Evolutionary conservation across 306 rosid genomes (phyloP), one percentile per base, ranked within the genome.

Genomic region (Lathyrus tuberosus): DNA sequence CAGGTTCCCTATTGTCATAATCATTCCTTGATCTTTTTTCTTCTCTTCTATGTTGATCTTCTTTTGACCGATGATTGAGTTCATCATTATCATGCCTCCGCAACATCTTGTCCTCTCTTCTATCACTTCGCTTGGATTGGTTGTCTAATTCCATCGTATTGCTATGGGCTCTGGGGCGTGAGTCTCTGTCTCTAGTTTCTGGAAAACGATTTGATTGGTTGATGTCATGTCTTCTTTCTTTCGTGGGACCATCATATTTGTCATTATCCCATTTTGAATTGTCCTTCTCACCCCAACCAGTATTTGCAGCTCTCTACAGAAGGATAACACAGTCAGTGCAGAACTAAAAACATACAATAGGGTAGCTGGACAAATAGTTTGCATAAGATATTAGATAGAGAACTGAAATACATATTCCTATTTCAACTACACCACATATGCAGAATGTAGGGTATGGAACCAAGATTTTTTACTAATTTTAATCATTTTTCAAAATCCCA

Each of bases 301-400:
- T 91, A 80, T 94, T 88, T 54, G 97, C 92, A 88, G 95, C 96
- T 88, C 97, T 87, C 97, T 94, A 78, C 35, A 80, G 51, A 62
- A 68, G 70, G 70, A 71, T 17, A 76, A 59, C 30, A 71, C 66
- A 67, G 40, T 49, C 51, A 49, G 12, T 77, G 58, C 79, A 70
- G 22, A 80, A 49, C 67, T 44, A 31, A 53, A 43, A 48, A 56
- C 42, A 65, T 48, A 35, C 24, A 53, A 65, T 53, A 52, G 13
- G 8, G 42, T 18, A 11, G 54, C 46, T 4, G 69, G 35, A 51
- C 20, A 76, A 24, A 42, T 47, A 4, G 60, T 70, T 52, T 6
- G 44, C 24, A 70, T 44, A 58, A 44, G 6, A 46, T 16, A 42
- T 59, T 6, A 1, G 58, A 71, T 31, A 17, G 22, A 59, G 58